phyloP scores from a whole-genome alignment of 1,284 basidiomycete genomes.

The Leccinum pachyderme region DNA sequence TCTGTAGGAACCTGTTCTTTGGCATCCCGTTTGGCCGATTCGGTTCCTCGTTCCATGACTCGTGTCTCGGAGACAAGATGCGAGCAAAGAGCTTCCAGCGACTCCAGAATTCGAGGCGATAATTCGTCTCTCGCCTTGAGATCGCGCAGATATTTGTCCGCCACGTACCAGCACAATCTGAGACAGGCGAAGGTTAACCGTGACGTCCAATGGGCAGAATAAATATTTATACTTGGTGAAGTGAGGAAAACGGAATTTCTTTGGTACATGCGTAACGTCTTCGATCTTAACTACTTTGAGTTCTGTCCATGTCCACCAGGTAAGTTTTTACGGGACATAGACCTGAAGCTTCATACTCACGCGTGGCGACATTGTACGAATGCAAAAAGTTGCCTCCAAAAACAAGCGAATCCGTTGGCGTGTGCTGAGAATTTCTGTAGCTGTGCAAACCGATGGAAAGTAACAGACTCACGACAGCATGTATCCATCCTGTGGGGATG shows the following conservation, averaged over 20 bases:
- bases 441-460: not conserved
- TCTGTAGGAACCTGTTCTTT: conserved; percentile 82
- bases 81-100: conserved; percentile 66
- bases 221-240: conserved; percentile 61
- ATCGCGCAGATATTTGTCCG: conserved; percentile 72
- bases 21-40: conserved; percentile 64
- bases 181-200: conserved; percentile 5
- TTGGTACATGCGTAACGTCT: conserved; percentile 88
- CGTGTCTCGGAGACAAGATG: conserved; percentile 80
- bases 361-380: conserved; percentile 74
- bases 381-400: conserved; percentile 98
- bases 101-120: conserved; percentile 64
- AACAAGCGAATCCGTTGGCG: conserved; percentile 88
- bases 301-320: conserved; percentile 53
- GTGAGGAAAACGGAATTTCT: conserved; percentile 91
- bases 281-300: conserved; percentile 89
- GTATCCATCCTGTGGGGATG: conserved; percentile 96
- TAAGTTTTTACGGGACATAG: conserved; percentile 4
- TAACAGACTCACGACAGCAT: conserved; percentile 76
- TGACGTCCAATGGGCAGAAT: conserved; percentile 2
- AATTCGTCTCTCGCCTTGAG: conserved; percentile 65
- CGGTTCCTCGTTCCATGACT: conserved; percentile 63
- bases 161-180: conserved; percentile 90
- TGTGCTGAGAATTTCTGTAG: conserved; percentile 55
- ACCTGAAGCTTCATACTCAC: conserved; percentile 42